phyloP scores from a whole-genome alignment of 768 basidiomycete genomes.

The Russula griseocarnosa region DNA sequence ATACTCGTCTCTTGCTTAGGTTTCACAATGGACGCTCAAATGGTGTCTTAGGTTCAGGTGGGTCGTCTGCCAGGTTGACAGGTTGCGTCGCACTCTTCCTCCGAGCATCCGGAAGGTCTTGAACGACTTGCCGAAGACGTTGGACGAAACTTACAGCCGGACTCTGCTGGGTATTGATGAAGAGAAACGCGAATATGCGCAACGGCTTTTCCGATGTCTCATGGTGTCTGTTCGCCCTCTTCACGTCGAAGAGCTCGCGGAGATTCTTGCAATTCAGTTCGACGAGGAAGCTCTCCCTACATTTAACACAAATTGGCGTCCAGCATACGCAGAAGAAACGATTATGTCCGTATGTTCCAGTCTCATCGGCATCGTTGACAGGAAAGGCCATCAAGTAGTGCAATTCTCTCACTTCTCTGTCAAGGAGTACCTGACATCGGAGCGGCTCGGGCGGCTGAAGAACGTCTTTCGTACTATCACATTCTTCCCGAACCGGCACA shows the following conservation, averaged over 20 bases:
- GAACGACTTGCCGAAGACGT: neutral
- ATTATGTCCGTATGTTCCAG: too few species aligned
- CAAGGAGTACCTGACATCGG: slow-evolving; percentile 20
- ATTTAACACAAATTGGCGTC: neutral
- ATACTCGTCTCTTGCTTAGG: neutral
- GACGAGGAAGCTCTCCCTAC: neutral
- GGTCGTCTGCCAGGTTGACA: neutral
- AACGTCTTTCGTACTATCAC: slow-evolving; percentile 12
- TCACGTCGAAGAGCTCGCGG: slow-evolving; percentile 7
- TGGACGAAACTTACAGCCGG: neutral
- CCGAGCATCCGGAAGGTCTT: neutral
- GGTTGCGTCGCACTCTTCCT: neutral
- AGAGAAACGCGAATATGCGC: neutral
- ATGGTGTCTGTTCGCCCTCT: slow-evolving; percentile 2
- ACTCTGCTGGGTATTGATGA: neutral
- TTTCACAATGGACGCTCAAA: neutral
- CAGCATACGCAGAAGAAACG: too few species aligned
- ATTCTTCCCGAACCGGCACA: slow-evolving; percentile 1
- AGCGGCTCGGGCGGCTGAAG: neutral
- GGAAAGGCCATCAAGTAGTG: neutral
- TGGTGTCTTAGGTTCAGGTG: slow-evolving; percentile 1
- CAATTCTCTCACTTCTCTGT: slow-evolving; percentile 9
- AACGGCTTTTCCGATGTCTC: slow-evolving; percentile 4
- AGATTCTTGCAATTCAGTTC: slow-evolving; percentile 17
- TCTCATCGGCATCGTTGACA: too few species aligned